These are phyloP conservation scores for Malania oleifera DNA, from an alignment of 164 flowering plant species.

Conservation along the genomic window DNA sequence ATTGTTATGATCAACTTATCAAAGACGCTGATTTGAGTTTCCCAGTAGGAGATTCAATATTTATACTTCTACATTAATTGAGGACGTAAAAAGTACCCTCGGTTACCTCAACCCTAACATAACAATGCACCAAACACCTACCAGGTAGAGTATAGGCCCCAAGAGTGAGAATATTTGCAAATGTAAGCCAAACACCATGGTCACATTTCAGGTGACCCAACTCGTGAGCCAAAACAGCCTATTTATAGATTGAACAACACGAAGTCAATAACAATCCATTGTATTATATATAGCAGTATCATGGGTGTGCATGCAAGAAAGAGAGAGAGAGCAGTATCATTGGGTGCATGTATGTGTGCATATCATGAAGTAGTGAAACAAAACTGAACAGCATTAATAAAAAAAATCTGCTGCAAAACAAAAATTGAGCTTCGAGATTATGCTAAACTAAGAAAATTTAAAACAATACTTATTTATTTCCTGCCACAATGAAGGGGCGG, in stretches of 20 bases:
- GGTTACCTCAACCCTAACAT: not conserved
- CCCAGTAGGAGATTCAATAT: no score
- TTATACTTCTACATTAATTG: no score
- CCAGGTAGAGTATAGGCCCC: slow-evolving; percentile 93
- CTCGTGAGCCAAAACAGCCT: slow-evolving; percentile 99
- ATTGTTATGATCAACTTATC: not conserved
- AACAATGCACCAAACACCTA: slow-evolving; percentile 21
- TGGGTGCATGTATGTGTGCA: not conserved
- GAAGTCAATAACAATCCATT: slow-evolving; percentile 1
- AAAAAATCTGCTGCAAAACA: no score
- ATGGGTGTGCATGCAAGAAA: not conserved
- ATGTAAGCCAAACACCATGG: slow-evolving; percentile 95
- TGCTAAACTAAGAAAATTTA: not conserved
- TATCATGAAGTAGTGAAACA: not conserved
- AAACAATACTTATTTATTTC: not conserved
- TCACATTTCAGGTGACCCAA: slow-evolving; percentile 97
- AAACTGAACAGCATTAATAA: no score
- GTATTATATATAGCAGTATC: not conserved
- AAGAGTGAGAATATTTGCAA: slow-evolving; percentile 85
- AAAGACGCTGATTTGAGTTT: no score
- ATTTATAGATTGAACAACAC: slow-evolving; percentile 2
- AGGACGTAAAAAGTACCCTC: not conserved
- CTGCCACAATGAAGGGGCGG: no score
- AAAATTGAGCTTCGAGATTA: no score
- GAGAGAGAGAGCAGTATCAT: not conserved